Percentiles rank a stretch among this genome's conserved stretches.
phyloP scores from a whole-genome alignment of 2,329 filamentous ascomycete genomes.

The Pseudogymnoascus sp. region DNA sequence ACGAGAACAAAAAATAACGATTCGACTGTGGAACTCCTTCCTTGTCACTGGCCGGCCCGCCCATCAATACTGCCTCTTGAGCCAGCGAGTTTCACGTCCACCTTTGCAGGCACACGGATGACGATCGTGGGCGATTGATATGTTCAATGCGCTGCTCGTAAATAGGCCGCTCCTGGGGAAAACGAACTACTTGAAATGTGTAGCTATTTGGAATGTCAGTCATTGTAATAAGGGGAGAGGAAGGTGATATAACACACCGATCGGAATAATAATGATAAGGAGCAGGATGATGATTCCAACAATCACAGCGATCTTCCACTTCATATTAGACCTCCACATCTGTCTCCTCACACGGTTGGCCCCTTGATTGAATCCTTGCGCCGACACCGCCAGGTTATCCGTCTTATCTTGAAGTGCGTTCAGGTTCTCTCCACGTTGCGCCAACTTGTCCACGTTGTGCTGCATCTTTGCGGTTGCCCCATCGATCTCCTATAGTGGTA shows the following conservation, averaged over 20 bases:
- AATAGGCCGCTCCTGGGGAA: neutral
- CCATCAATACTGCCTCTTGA: conserved; percentile 1
- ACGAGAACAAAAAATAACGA: neutral
- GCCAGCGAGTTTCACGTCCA: conserved; percentile 6
- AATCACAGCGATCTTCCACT: conserved; percentile 84
- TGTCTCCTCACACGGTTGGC: conserved; percentile 94
- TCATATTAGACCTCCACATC: conserved; percentile 99
- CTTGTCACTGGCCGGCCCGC: neutral
- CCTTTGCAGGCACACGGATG: neutral
- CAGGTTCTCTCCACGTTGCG: conserved; percentile 82
- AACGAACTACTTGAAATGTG: neutral
- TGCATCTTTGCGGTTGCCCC: conserved; percentile 92
- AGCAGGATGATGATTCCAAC: conserved; percentile 85
- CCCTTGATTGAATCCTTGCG: conserved; percentile 90
- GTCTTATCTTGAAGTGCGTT: conserved; percentile 90
- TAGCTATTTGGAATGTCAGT: neutral
- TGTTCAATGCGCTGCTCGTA: neutral
- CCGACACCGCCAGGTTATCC: conserved; percentile 85
- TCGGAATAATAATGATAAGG: conserved; percentile 87
- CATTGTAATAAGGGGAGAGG: neutral
- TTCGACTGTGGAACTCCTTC: neutral
- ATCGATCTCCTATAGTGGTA: conserved; percentile 77
- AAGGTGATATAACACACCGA: conserved; percentile 52
- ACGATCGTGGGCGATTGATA: neutral
- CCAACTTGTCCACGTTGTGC: conserved; percentile 95